Base-by-base conservation (phyloP, 225 moss, liverwort and hornwort species). In the Physcomitrium patens region DNA sequence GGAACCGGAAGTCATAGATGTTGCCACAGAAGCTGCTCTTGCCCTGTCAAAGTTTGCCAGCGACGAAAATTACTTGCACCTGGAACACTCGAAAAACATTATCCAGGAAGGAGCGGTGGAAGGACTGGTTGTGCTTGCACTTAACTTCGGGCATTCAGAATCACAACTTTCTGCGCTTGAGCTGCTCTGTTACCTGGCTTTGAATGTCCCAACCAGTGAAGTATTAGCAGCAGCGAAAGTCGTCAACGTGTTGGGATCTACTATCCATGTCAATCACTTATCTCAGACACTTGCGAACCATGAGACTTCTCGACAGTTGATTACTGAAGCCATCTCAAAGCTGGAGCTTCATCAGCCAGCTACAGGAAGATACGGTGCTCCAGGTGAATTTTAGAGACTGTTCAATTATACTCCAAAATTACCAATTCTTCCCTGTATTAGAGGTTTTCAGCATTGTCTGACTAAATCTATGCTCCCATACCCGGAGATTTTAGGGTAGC, bases 71-170 rank as follows among this genome's bases (percentile, higher is more conserved):
- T 87, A 84, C 77, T 50, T 84, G 70, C 84, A 84, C 50, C 64
- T 87, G 84, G 84, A 87, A 50, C 86, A 87, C 56, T 84, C 84
- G 8, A 87, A 84, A 17, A 87, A 56, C 65, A 84, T 87, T 0
- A 69, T 87, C 4, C 69, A 68, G 18, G 78, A 66, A 45, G 81
- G 83, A 18, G 86, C 81, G 0, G 78, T 78, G n/a, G 86, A 83
- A 18, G 63, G 86, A 43, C 76, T 84, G 0, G 60, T 81, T 0
- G 72, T 77, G 55, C 81, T 87, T 3, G 84, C 81, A 15, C 47
- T 87, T 44, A 84, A 87, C 76, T 87, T 87, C 0, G 87, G 87
- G 1, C 65, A 87, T 70, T 56, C 73, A 3, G 81, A 84, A 11
- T 83, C 83, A 3, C 83, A 86, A 28, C 83, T 86, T 0, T 77